Evolutionary conservation across 108 stramenopile species (phyloP).

Genomic region (Aureococcus anophagefferens): DNA sequence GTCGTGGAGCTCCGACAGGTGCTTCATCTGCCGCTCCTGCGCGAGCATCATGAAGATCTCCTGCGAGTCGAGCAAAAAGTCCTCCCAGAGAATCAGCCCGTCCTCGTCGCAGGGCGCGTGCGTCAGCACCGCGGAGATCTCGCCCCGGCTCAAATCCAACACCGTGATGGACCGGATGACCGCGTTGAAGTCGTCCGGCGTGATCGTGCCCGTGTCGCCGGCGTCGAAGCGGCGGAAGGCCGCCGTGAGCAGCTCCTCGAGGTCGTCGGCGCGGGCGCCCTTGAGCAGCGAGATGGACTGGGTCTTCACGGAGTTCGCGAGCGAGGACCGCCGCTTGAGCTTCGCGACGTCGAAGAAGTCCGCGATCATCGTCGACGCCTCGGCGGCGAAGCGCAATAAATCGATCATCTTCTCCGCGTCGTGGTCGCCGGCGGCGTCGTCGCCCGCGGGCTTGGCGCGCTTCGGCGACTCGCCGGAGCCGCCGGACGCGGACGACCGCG

Average conservation of each 20-base stretch:
- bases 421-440: too few species aligned
- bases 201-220: background rate
- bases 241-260: background rate
- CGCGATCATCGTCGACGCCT: conserved; percentile 8
- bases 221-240: background rate
- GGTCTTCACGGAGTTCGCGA: background rate
- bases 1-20: too few species aligned
- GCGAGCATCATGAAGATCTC: too few species aligned
- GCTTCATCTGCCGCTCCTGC: too few species aligned
- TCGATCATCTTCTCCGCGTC: background rate
- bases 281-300: background rate
- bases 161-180: background rate
- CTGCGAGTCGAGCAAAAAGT: background rate
- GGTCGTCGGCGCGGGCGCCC: background rate
- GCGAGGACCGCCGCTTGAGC: background rate
- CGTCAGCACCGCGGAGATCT: background rate
- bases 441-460: background rate
- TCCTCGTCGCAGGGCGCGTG: background rate
- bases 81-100: background rate
- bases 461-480: too few species aligned
- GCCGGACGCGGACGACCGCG: too few species aligned
- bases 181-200: background rate
- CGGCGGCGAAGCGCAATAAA: background rate
- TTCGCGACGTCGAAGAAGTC: conserved; percentile 8
- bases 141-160: background rate